These are phyloP conservation scores for Coelomomyces lativittatus DNA, from an alignment of 371 early-diverging fungal genomes.

Conservation along the genomic window DNA sequence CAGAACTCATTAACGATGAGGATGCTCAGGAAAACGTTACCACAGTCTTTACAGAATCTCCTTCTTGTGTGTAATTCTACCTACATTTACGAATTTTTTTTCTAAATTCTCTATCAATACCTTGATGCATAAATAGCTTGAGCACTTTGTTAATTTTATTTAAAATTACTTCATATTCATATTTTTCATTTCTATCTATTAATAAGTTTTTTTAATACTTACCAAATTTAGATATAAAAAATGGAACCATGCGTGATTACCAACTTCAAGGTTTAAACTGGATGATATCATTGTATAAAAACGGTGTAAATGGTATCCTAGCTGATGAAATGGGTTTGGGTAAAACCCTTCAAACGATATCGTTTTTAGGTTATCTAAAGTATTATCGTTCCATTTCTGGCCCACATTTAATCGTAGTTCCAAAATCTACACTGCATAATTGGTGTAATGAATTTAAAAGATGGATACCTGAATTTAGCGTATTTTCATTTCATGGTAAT, in stretches of 20 bases:
- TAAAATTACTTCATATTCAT: no score
- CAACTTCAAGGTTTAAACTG: slow-evolving; percentile 98
- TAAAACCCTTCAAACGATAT: slow-evolving; percentile 94
- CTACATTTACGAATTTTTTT: no score
- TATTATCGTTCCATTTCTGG: slow-evolving; percentile 54
- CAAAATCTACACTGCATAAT: slow-evolving; percentile 93
- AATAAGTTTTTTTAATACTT: no score
- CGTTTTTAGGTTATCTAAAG: slow-evolving; percentile 84
- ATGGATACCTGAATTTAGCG: slow-evolving; percentile 82
- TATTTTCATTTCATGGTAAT: slow-evolving; percentile 80
- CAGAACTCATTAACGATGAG: slow-evolving; percentile 58
- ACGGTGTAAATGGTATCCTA: slow-evolving; percentile 96
- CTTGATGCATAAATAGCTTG: no score
- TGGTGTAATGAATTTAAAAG: slow-evolving; percentile 85
- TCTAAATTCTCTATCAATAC: no score
- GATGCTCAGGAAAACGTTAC: slow-evolving; percentile 17
- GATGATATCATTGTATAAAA: slow-evolving; percentile 89
- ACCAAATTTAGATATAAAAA: slow-evolving; percentile 57
- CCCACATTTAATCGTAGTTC: slow-evolving; percentile 88
- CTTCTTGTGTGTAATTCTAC: slow-evolving; percentile 57
- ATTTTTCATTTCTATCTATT: no score
- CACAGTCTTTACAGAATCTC: slow-evolving; percentile 68
- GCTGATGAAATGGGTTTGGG: slow-evolving; percentile 98
- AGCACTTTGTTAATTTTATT: no score
- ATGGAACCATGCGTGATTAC: slow-evolving; percentile 81